A percentile compares a stretch with the other conserved stretches of the same genome.
Conservation (phyloP, 352 stramenopile species). For the Phytopythium sindhum region DNA sequence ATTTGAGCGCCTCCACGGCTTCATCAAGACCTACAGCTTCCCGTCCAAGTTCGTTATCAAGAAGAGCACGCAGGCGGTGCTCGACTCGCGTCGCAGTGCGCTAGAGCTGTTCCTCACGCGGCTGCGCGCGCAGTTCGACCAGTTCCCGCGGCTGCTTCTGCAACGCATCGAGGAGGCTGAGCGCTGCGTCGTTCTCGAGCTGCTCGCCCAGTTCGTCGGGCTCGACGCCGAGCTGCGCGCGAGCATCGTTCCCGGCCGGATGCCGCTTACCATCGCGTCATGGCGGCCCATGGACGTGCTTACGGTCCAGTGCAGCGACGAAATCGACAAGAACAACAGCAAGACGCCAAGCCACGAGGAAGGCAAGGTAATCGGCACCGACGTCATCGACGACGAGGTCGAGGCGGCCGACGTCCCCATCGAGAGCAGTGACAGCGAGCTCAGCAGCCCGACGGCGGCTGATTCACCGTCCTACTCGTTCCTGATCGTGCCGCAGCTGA, state of each 20-base stretch:
- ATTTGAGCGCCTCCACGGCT: constrained; percentile 42
- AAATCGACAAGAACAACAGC: background rate
- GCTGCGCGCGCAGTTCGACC: constrained; percentile 45
- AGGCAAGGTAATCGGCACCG: background rate
- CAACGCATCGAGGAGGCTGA: constrained; percentile 32
- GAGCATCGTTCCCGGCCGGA: constrained; percentile 12
- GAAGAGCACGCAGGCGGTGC: constrained; percentile 22
- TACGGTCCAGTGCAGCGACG: background rate
- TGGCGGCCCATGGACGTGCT: constrained; percentile 13
- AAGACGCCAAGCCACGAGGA: background rate
- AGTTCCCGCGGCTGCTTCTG: constrained; percentile 45
- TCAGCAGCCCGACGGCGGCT: background rate
- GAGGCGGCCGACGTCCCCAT: background rate
- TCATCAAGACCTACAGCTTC: constrained; percentile 52
- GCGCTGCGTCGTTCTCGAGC: constrained; percentile 39
- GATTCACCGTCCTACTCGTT: background rate
- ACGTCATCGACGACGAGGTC: constrained; percentile 7
- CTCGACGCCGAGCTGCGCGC: constrained; percentile 28
- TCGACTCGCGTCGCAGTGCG: constrained; percentile 38
- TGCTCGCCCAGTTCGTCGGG: constrained; percentile 43
- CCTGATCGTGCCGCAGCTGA: background rate
- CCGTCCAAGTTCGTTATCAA: constrained; percentile 51
- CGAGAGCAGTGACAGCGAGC: background rate
- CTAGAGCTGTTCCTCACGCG: constrained; percentile 52
- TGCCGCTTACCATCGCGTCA: constrained; percentile 11